Evolutionary conservation across 257 asterid genomes (phyloP).

Genomic region (Solanum bukasovii): DNA sequence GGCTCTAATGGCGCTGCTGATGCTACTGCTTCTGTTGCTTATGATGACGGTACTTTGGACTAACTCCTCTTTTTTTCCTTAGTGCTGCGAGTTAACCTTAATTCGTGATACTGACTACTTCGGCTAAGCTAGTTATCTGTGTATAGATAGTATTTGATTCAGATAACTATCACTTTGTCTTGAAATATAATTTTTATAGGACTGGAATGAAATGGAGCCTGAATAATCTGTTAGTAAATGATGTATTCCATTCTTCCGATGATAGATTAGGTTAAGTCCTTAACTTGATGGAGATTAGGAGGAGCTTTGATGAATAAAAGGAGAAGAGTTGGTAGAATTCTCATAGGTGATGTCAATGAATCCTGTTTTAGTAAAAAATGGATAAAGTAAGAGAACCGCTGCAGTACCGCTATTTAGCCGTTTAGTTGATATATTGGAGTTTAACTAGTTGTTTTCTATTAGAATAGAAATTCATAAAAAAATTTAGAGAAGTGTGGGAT

Average conservation of each 20-base stretch:
- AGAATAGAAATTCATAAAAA: not conserved
- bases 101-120: not conserved
- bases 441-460: not conserved
- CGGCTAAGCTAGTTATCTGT: not conserved
- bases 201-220: not conserved
- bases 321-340: not conserved
- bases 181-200: not conserved
- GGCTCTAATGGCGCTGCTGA: constrained; percentile 28
- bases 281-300: not conserved
- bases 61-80: not conserved
- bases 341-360: not conserved
- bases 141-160: not conserved
- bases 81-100: not conserved
- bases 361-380: not conserved
- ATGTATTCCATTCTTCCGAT: not conserved
- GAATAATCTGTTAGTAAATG: not conserved
- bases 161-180: not conserved
- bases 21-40: constrained; percentile 7
- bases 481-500: not conserved
- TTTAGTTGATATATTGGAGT: not conserved
- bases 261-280: not conserved
- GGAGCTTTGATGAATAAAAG: not conserved
- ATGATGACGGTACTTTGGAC: constrained; percentile 10
- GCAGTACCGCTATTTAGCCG: not conserved
- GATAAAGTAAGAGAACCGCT: not conserved